phyloP scores from a whole-genome alignment of 306 rosid species.

The Trifolium pratense region DNA sequence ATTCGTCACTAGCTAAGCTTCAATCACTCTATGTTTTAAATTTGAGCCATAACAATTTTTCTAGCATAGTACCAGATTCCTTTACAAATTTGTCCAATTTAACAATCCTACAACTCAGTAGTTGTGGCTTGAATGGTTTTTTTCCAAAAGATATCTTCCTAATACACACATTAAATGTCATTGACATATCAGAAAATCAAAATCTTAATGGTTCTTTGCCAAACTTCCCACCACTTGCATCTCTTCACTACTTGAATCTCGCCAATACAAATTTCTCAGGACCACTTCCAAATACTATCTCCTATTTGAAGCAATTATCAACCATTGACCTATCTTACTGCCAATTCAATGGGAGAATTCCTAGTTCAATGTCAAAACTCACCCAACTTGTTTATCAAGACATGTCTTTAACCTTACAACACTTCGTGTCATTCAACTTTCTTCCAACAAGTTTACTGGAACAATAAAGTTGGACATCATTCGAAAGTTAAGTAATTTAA shows the following conservation, averaged over 20 bases:
- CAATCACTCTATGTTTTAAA: background rate
- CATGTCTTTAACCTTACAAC: constrained; percentile 36
- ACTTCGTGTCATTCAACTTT: constrained; percentile 42
- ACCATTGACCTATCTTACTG: too few species aligned
- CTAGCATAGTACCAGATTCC: constrained; percentile 38
- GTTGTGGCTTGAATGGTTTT: constrained; percentile 21
- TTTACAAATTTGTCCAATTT: constrained; percentile 40
- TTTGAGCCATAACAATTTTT: constrained; percentile 28
- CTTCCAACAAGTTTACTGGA: constrained; percentile 60
- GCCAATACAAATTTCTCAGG: constrained; percentile 43
- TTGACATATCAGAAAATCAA: constrained; percentile 41
- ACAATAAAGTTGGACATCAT: constrained; percentile 14
- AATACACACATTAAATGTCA: constrained; percentile 27
- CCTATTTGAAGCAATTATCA: constrained; percentile 37
- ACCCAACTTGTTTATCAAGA: constrained; percentile 41
- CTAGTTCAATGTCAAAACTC: background rate
- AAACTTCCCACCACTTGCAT: constrained; percentile 32
- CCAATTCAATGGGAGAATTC: too few species aligned
- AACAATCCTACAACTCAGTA: constrained; percentile 9
- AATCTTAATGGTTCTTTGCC: constrained; percentile 45
- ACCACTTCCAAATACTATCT: constrained; percentile 11
- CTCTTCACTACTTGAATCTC: background rate
- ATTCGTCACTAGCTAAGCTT: constrained; percentile 44
- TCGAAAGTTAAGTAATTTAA: constrained; percentile 30
- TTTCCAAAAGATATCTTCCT: constrained; percentile 48